A percentile compares a stretch with the other conserved stretches of the same genome.
These are phyloP conservation scores for Euphorbia lathyris DNA, from an alignment of 345 rosid genomes.

Conservation along the genomic window DNA sequence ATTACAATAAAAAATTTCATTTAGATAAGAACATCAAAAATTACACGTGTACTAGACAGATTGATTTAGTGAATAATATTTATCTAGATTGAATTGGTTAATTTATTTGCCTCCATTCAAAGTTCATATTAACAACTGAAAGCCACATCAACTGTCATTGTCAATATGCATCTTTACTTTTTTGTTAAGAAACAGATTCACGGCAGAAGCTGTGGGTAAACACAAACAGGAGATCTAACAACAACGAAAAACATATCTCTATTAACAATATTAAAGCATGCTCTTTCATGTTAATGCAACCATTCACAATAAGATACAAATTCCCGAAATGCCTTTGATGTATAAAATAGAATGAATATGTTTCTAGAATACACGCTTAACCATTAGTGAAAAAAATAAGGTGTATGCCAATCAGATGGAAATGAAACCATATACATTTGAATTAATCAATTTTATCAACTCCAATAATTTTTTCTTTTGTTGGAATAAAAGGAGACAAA, in stretches of 20 bases:
- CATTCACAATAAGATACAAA: background rate
- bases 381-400: background rate
- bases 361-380: background rate
- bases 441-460: background rate
- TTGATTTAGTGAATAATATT: background rate
- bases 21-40: background rate
- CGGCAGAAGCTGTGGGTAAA: background rate
- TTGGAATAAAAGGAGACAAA: background rate
- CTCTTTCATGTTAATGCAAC: background rate
- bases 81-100: background rate
- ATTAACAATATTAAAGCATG: too few species aligned
- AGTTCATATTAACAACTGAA: background rate
- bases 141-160: background rate
- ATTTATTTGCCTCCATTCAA: background rate
- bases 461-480: background rate
- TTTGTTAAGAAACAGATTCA: background rate
- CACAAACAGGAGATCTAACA: background rate
- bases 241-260: too few species aligned
- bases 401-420: background rate
- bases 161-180: too few species aligned
- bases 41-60: background rate
- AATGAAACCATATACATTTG: background rate
- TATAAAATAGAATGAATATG: background rate
- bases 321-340: background rate
- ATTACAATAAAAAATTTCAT: background rate